phyloP scores from a whole-genome alignment of 306 rosid species.

The Quercus dentata region DNA sequence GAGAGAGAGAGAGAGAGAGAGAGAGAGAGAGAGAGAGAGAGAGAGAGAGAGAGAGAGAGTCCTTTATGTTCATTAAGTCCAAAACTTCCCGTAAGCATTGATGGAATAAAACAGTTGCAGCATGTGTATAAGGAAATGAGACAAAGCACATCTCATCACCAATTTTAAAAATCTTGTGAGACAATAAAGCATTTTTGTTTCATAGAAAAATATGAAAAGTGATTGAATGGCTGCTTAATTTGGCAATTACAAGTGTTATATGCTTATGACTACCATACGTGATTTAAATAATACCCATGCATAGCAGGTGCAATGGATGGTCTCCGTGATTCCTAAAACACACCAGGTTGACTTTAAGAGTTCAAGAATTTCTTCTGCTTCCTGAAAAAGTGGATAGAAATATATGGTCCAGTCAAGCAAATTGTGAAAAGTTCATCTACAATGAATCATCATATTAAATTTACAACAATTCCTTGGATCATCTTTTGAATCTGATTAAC shows the following conservation, averaged over 20 bases:
- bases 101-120: neutral
- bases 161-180: neutral
- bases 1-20: neutral
- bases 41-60: neutral
- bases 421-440: neutral
- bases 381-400: constrained; percentile 55
- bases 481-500: neutral
- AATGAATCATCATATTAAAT: neutral
- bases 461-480: constrained; percentile 6
- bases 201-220: neutral
- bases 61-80: neutral
- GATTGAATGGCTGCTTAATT: neutral
- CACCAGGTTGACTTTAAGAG: constrained; percentile 96
- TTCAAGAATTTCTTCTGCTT: constrained; percentile 92
- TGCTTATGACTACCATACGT: constrained; percentile 46
- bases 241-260: neutral
- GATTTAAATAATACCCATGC: constrained; percentile 97
- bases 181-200: neutral
- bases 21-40: neutral
- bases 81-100: neutral
- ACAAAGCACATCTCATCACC: neutral
- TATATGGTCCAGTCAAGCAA: constrained; percentile 14
- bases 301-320: constrained; percentile 88
- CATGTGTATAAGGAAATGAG: neutral
- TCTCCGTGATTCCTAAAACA: constrained; percentile 93